Conservation (phyloP, 345 rosid species). For the Ricinus communis region DNA sequence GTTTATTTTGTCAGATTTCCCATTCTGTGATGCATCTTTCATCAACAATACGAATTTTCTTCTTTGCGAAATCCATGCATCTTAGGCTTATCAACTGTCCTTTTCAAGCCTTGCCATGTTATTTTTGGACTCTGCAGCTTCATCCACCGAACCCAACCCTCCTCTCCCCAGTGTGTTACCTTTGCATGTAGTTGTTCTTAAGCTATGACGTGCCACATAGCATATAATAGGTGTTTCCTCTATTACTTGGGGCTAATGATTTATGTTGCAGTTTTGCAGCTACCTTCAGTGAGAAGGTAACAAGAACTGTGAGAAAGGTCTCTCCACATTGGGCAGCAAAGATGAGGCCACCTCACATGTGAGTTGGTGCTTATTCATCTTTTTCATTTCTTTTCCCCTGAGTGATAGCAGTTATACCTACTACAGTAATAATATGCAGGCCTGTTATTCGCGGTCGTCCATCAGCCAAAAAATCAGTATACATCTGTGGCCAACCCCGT, state of each 20-base stretch:
- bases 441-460: constrained; percentile 97
- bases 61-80: neutral
- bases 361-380: constrained; percentile 14
- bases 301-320: constrained; percentile 79
- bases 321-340: constrained; percentile 99
- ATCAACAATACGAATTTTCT: neutral
- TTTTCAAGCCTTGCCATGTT: no score
- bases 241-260: neutral
- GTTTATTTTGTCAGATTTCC: neutral
- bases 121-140: no score
- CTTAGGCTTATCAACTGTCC: neutral
- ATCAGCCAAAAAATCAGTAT: constrained; percentile 68
- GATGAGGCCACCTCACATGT: constrained; percentile 96
- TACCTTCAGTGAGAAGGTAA: constrained; percentile 86
- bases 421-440: constrained; percentile 40
- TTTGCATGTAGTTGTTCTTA: neutral
- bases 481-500: constrained; percentile 86
- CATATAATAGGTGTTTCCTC: neutral
- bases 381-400: constrained; percentile 6
- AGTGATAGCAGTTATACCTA: neutral
- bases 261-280: constrained; percentile 77
- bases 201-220: neutral
- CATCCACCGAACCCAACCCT: no score
- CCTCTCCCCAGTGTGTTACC: neutral
- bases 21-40: neutral